Base-by-base conservation (phyloP, 176 grass and related monocot species). In the Poa annua region DNA sequence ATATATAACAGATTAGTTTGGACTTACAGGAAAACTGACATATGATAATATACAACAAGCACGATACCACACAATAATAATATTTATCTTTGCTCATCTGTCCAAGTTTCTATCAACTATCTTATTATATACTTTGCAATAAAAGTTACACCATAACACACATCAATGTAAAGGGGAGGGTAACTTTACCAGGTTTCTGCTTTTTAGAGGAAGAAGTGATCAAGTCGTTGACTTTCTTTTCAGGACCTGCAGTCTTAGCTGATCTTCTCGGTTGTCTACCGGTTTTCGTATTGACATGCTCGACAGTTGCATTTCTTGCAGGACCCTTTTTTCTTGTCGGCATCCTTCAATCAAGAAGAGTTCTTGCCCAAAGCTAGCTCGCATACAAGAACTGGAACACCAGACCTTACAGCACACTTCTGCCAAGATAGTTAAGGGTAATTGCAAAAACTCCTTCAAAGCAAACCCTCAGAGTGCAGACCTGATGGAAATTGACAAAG, bases 161-260 rank as follows among this genome's bases (percentile, higher is more conserved):
- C 26, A 17, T 74, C 39, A 75, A 29, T 35, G 14, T 11, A 32
- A 10, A 10, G 38, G 59, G n/a, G 35, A 7, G 9, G 35, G 5
- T 0, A 75, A 70, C 35, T 12, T 81, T 92, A 98, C 96, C 85
- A 65, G 89, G 84, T 70, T 91, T 99, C 66, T 61, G 67, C 68
- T 96, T 98, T 76, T 92, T 98, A 26, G 89, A 86, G 72, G 96
- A 98, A 85, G 96, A 95, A 15, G 96, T 89, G 20, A 98, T 98
- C 34, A 98, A 76, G 81, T 95, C 96, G 51, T 89, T 76, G 80
- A 98, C 93, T 88, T 95, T 98, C 85, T 93, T 95, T 53, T 95
- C 89, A 88, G 77, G 50, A 45, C 57, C 70, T 79, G 82, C 24
- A n/a, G 66, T 78, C 69, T 89, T 81, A 74, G 68, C 79, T 8